A percentile compares a stretch with the other conserved stretches of the same genome.
Evolutionary conservation across 148 eudicot species (phyloP).

Genomic region (Vaccinium myrtillus): DNA sequence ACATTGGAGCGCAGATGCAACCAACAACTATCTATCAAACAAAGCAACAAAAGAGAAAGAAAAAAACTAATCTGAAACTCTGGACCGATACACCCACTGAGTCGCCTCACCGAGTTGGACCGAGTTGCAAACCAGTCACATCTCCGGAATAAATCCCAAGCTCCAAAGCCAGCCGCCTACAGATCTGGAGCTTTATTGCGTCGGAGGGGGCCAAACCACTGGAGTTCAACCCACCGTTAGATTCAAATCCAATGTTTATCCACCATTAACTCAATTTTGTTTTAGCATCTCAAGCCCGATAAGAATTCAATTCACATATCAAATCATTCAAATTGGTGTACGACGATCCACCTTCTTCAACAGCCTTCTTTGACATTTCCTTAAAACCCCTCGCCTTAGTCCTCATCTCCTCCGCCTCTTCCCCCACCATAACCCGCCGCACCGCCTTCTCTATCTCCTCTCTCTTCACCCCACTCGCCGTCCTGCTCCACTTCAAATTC

Average conservation of each 20-base stretch:
- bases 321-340: conserved; percentile 19
- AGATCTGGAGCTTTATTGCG: no score
- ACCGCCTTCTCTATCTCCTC: conserved; percentile 24
- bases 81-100: no score
- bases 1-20: no score
- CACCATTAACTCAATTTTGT: not conserved
- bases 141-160: no score
- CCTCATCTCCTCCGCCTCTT: conserved; percentile 42
- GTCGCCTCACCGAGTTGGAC: no score
- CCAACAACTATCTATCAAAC: no score
- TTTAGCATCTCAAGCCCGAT: not conserved
- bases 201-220: no score
- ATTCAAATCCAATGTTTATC: not conserved
- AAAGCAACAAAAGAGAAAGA: no score
- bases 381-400: conserved; percentile 22
- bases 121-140: no score
- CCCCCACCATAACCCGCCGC: conserved; percentile 26
- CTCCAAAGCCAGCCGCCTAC: no score
- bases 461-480: not conserved
- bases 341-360: conserved; percentile 47
- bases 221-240: no score
- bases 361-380: conserved; percentile 41
- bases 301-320: conserved; percentile 22
- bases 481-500: conserved; percentile 16
- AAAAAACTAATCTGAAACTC: no score